These are phyloP conservation scores for Cordyceps javanica DNA, from an alignment of 2,329 filamentous ascomycete species.

Conservation along the genomic window DNA sequence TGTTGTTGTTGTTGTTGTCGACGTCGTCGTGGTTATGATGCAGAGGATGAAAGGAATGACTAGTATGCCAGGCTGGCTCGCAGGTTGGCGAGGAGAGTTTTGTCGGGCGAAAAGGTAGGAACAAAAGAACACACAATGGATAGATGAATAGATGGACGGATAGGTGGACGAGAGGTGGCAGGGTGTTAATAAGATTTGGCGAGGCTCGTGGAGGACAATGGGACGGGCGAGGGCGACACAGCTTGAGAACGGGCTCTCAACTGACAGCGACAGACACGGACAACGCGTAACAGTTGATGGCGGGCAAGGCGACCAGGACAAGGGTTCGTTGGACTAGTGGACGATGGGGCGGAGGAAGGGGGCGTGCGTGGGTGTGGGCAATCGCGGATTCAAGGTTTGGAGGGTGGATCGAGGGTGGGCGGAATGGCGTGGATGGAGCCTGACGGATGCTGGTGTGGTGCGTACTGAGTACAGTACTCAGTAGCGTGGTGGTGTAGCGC, in stretches of 20 bases:
- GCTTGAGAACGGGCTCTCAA: too few relatives aligned
- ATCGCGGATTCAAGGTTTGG: slow-evolving; percentile 11
- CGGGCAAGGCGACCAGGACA: not conserved
- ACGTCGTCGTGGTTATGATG: not conserved
- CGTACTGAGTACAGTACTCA: too few relatives aligned
- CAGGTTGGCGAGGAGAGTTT: not conserved
- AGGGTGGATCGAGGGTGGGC: not conserved
- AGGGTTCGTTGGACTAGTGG: not conserved
- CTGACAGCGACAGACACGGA: not conserved
- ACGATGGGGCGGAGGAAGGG: slow-evolving; percentile 1
- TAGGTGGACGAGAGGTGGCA: too few relatives aligned
- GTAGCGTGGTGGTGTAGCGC: too few relatives aligned
- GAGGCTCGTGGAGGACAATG: slow-evolving; percentile 2
- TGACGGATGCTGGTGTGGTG: not conserved
- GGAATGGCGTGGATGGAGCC: not conserved
- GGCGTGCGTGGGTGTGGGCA: not conserved
- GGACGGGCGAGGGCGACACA: not conserved
- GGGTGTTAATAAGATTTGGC: slow-evolving; percentile 8
- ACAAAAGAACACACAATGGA: not conserved
- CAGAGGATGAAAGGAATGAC: not conserved
- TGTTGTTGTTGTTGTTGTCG: not conserved
- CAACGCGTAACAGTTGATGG: not conserved
- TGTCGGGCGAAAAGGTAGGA: not conserved
- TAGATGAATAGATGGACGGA: too few relatives aligned
- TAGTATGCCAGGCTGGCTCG: not conserved